Base-by-base conservation (phyloP, 768 basidiomycete species). In the Astraeus odoratus region DNA sequence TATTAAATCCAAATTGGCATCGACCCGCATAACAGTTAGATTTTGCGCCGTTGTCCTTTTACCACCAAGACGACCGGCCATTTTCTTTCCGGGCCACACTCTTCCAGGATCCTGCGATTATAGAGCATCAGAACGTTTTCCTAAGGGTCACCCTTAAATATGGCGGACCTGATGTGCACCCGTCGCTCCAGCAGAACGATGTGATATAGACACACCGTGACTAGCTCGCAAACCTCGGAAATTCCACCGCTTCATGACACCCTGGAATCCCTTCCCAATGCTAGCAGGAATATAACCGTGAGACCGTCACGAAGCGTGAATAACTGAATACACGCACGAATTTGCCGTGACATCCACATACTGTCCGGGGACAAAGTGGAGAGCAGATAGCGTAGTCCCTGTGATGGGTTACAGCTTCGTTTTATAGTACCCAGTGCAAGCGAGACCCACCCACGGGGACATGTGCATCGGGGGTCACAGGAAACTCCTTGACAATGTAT, bases 311-410 rank as follows among this genome's bases (percentile, higher is more conserved):
- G 20, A 15, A 25, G 48, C n/a, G n/a, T n/a, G 41, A 39, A 35
- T 9, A 26, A 43, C n/a, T n/a, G 20, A 44, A 39, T 8, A 27
- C 20, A 77, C 89, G 54, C 57, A 98, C 95, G 88, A 90, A 52
- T 86, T 87, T 6, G 86, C 87, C 50, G 87, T 74, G 5, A 93
- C 86, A 63, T 98, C 95, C 10, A 98, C 90, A 58, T 75, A 91
- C 62, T 99, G 96, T 0, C 96, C 96, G 0, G 96, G 96, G 7
- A 98, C 96, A 56, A 95, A 98, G 64, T 99, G 96, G 34, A 86
- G 75, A 0, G 93, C 91, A 38, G 87, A 92, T 30, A 99, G 58
- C 10, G 81, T 86, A 0, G 94, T 93, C 24, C 95, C 92, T 94
- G 50, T 33, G 18, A 33, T 8, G 9, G 26, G 23, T 20, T 43